Base-by-base conservation (phyloP, 1,139 yeast genomes). In the Arxiozyma bovina region DNA sequence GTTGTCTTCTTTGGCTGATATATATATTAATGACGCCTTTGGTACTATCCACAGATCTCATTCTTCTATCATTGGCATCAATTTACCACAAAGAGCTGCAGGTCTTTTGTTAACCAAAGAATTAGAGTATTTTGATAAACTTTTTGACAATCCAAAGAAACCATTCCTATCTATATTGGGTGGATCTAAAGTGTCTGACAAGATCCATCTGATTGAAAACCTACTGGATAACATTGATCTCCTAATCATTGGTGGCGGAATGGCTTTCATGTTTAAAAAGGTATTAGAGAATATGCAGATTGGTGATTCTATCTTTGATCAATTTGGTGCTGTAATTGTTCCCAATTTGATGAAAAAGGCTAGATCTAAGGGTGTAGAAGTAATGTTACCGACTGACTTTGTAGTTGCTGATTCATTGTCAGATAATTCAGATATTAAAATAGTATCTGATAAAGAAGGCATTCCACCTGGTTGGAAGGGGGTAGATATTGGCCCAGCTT, bases 91-190 rank as follows among this genome's bases (percentile, higher is more conserved):
- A 77, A 86, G 98, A 80, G 98, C 98, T 60, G 98, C 93, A 70
- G 98, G 98, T 68, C 77, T 91, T 64, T 87, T 90, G 66, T 80
- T 89, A 65, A 85, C 91, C 71, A 91, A 91, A 82, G 98, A 91
- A 78, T 85, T 91, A 73, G 85, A 83, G 70, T 91, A 86, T 82
- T 91, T 91, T 72, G 95, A 97, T 66, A 91, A 90, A 81, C 97
- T 97, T 61, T 82, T 91, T 71, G 98, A 91, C 80, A 83, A 85
- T 82, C 98, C 98, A 69, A 84, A 77, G 67, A 86, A 97, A 79
- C 98, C 98, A 64, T 91, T 91, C 83, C 81, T 91, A 71, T 98
- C 98, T 64, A 91, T 91, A 72, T 81, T 91, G 65, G 98, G 98
- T 73, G 98, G 98, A 77, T 98, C 98, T 70, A 91, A 91, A 81